Evolutionary conservation across 31 red algal species (phyloP), one percentile per base, ranked within the genome.

Genomic region (Odonthalia washingtoniensis): DNA sequence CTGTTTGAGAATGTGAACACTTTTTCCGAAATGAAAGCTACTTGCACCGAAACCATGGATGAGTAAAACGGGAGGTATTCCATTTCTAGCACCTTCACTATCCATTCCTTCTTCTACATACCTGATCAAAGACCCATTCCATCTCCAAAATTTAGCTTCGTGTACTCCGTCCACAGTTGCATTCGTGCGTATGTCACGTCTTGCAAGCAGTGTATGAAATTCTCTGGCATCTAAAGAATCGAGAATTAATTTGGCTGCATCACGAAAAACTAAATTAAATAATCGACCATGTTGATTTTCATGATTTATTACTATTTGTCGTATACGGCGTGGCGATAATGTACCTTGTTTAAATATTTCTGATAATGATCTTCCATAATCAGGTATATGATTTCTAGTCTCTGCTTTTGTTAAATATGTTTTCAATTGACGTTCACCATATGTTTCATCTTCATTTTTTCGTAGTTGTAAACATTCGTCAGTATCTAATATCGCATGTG

Each of bases 11-110:
- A 64, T 40, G 21, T 39, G 67, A 57, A 93, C 70, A 37, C 95
- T 98, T 57, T 77, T 63, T 74, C 80, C 32, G 78, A 76, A 98
- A 76, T 98, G 96, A 46, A 91, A 82, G 24, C 82, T 80, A 69
- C 88, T 89, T 9, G 96, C 96, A 0, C 96, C 96, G 81, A 98
- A 98, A 35, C 96, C 96, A 81, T 98, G 96, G 27, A 98, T 78
- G 21, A 98, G 75, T 46, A 98, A 49, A 1, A 98, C 41, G 24
- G 96, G 90, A 9, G 86, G 81, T 46, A 84, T 89, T 0, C 67
- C 62, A 12, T 81, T 70, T 44, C 31, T 39, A 31, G 4, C 27
- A 0, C 46, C 26, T 5, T 9, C 78, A 34, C 81, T 74, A 28
- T 77, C 75, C 65, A 61, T 74, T 3, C 86, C 92, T 42, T 86